A percentile compares a stretch with the other conserved stretches of the same genome.
Conservation (phyloP, 140 eudicot species). For the Stevia rebaudiana region DNA sequence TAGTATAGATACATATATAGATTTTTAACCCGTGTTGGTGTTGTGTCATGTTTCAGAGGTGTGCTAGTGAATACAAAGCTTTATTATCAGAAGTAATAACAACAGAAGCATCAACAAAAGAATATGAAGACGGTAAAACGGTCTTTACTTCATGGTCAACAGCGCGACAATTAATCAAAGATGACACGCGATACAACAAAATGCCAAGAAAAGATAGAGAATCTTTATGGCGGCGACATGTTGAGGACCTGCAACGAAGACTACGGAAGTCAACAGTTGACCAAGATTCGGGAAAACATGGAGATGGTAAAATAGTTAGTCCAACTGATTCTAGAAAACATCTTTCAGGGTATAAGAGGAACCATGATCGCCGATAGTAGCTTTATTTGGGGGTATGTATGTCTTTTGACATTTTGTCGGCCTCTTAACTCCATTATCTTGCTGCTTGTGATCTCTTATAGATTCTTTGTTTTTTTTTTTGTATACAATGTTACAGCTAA, state of each 20-base stretch:
- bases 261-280: constrained; percentile 35
- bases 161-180: constrained; percentile 63
- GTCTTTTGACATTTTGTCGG: neutral
- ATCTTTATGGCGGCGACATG: constrained; percentile 79
- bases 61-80: constrained; percentile 55
- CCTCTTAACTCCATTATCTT: constrained; percentile 1
- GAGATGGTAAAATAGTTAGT: constrained; percentile 32
- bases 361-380: constrained; percentile 43
- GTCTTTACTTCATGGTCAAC: constrained; percentile 85
- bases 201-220: constrained; percentile 92
- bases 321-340: constrained; percentile 46
- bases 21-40: neutral
- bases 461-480: neutral
- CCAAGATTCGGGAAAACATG: constrained; percentile 41
- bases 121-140: constrained; percentile 76
- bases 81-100: constrained; percentile 69
- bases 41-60: constrained; percentile 43
- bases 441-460: constrained; percentile 14
- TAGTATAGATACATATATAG: too few species aligned
- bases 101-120: constrained; percentile 53
- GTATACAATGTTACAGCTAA: constrained; percentile 13
- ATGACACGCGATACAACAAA: constrained; percentile 63
- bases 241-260: constrained; percentile 66
- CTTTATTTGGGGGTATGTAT: neutral
- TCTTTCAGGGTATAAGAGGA: constrained; percentile 44